Evolutionary conservation across 108 stramenopile species (phyloP), one percentile per base, ranked within the genome.

Genomic region (Fistulifera solaris): DNA sequence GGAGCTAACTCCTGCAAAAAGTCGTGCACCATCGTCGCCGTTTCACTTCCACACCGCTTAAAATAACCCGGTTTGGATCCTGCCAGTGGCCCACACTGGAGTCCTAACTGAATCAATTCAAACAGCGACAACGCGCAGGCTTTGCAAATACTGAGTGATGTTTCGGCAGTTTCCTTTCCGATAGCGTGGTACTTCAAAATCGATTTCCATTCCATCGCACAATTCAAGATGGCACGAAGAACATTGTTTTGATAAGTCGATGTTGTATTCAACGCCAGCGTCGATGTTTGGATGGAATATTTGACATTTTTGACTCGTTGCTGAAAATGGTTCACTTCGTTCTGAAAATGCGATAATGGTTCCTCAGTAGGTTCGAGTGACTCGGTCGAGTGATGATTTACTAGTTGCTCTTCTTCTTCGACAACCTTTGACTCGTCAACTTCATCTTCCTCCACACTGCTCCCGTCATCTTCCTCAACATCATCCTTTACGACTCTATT

Each of bases 11-110:
- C 54, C 2, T 51, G 28, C 59, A 89, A 64, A 59, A 80, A 83
- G 10, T 49, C 55, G 19, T 63, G 50, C 3, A 73, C 84, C 53
- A 72, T 64, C 5, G 52, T 58, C 0, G 88, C 84, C n/a, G 77
- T 73, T 16, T 73, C 67, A 24, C 72, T 57, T 1, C 88, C 88
- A 56, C 88, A 86, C 28, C 88, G 72, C 48, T 86, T 85, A 58
- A 85, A 89, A 54, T 89, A 89, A 3, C 88, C 88, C 28, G 88
- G 76, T 41, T 89, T 83, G 47, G 68, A 56, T 8, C 88, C 88
- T 17, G 69, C 56, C 63, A 89, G 58, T 0, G 88, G 88, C 17
- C 88, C 88, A 22, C 54, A 62, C 67, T 89, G 88, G 45, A 89
- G 55, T 13, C 77, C 52, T 47, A 67, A 68, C 63, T 89, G 88